Conservation (phyloP, 2,329 filamentous ascomycete species). For the Scedosporium boydii region DNA sequence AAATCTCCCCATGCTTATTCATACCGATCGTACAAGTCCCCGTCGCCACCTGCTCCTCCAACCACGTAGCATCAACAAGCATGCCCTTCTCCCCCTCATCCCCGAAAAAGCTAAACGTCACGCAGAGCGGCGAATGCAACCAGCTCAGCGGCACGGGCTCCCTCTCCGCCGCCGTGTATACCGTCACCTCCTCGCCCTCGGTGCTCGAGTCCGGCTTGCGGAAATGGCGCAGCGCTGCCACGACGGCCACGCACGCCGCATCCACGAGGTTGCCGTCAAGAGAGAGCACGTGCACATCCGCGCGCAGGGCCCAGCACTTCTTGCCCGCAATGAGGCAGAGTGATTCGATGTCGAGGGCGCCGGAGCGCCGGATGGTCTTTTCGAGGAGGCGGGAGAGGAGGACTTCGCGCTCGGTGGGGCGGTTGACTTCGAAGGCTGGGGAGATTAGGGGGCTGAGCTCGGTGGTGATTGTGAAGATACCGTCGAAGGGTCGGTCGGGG, state of each 20-base stretch:
- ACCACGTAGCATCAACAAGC: constrained; percentile 59
- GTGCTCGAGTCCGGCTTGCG: constrained; percentile 82
- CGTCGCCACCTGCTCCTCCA: constrained; percentile 69
- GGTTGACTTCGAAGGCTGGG: constrained; percentile 78
- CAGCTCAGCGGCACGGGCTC: constrained; percentile 86
- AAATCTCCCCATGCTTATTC: constrained; percentile 84
- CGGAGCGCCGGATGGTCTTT: constrained; percentile 85
- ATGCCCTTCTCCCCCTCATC: constrained; percentile 58
- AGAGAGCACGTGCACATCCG: constrained; percentile 83
- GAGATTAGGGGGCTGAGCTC: constrained; percentile 90
- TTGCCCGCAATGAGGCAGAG: constrained; percentile 84
- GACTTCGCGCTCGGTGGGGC: constrained; percentile 74
- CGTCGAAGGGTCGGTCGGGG: constrained; percentile 85
- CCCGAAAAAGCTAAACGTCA: constrained; percentile 80
- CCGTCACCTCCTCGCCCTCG: constrained; percentile 71
- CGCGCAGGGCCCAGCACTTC: constrained; percentile 86
- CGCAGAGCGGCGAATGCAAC: constrained; percentile 83
- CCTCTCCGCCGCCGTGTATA: constrained; percentile 76
- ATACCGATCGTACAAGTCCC: constrained; percentile 73
- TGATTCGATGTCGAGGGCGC: constrained; percentile 89
- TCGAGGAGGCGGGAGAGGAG: constrained; percentile 83
- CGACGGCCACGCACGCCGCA: constrained; percentile 73
- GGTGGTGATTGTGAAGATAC: constrained; percentile 83
- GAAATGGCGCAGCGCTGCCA: constrained; percentile 86
- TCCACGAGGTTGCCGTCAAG: constrained; percentile 89